Percentiles rank a stretch among this genome's conserved stretches.
These are phyloP conservation scores for Prototheca wickerhamii DNA, from an alignment of 163 green algal species.

Conservation along the genomic window DNA sequence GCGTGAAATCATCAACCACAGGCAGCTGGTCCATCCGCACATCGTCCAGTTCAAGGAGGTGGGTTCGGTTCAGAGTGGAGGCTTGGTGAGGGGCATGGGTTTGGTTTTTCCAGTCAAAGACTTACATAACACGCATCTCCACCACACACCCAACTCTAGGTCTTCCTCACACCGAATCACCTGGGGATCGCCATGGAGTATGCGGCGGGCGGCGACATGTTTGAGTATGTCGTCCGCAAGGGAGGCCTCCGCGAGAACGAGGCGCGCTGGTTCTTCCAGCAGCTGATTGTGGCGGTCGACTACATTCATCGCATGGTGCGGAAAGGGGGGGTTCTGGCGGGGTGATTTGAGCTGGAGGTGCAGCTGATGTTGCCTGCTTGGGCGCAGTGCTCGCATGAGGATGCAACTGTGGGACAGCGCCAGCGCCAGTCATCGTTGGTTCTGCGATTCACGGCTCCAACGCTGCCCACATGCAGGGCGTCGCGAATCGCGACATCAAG, in stretches of 20 bases:
- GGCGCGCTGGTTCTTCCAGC: slow-evolving; percentile 90
- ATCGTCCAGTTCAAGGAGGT: slow-evolving; percentile 88
- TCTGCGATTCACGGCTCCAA: neutral
- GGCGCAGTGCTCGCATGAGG: too few species aligned
- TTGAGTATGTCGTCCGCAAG: slow-evolving; percentile 84
- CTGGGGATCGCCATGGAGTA: slow-evolving; percentile 90
- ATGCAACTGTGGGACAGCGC: too few species aligned
- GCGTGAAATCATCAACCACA: slow-evolving; percentile 84
- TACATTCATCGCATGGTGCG: slow-evolving; percentile 81
- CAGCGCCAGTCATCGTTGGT: neutral
- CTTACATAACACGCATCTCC: too few species aligned
- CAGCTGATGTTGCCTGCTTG: too few species aligned
- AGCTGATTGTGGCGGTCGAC: slow-evolving; percentile 84
- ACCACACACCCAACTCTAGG: too few species aligned
- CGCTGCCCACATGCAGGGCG: slow-evolving; percentile 15
- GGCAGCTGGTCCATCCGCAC: slow-evolving; percentile 79
- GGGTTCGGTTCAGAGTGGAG: too few species aligned
- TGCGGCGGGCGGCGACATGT: slow-evolving; percentile 83
- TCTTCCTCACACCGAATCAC: slow-evolving; percentile 76
- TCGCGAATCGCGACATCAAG: slow-evolving; percentile 59
- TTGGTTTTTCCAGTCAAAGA: too few species aligned
- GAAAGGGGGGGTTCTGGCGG: too few species aligned
- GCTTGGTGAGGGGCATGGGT: too few species aligned
- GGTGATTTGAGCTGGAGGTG: too few species aligned
- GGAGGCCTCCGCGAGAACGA: slow-evolving; percentile 78